Evolutionary conservation across 2,329 filamentous ascomycete genomes (phyloP), one percentile per base, ranked within the genome.

Genomic region (Cadophora sp.): DNA sequence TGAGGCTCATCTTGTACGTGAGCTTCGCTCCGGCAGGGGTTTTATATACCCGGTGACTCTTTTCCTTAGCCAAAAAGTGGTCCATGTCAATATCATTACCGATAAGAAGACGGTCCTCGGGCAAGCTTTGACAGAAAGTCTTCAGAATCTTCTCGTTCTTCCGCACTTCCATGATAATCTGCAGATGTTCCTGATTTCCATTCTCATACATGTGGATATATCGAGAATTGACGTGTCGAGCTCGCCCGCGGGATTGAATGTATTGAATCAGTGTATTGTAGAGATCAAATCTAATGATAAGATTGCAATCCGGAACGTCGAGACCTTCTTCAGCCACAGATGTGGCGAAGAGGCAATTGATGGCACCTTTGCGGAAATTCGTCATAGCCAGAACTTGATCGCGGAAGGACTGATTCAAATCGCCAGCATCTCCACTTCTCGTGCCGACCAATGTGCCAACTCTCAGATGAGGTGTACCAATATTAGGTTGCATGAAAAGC

Each of bases 261-360:
- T 97, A 98, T 76, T 97, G 92, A 63, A 98, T 98, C 79, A 97
- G 89, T 0, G 95, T 97, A 12, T 86, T 85, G 79, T 94, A 97
- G 2, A 97, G 85, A 76, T 98, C 93, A 75, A 97, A 99, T 1
- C 94, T 81, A 68, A 92, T 83, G 34, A 91, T 82, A 0, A 90
- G 77, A 71, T 91, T 90, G 77, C 89, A 91, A 65, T 90, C 87
- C 0, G 89, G 89, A 59, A 91, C 86, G 73, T 91, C 89, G 14
- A 91, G 84, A 0, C 89, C 89, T 76, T 91, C 89, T 73, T 91
- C 89, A 0, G 86, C 89, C 1, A 91, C 86, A 0, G 88, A 89
- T 0, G 89, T 91, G 1, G 89, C 86, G 73, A 92, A 87, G 1
- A 92, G 80, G 70, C 89, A 91, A 75, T 91, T 91, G 24, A 86